Base-by-base conservation (phyloP, 164 flowering plant genomes). In the Dillenia turbinata region DNA sequence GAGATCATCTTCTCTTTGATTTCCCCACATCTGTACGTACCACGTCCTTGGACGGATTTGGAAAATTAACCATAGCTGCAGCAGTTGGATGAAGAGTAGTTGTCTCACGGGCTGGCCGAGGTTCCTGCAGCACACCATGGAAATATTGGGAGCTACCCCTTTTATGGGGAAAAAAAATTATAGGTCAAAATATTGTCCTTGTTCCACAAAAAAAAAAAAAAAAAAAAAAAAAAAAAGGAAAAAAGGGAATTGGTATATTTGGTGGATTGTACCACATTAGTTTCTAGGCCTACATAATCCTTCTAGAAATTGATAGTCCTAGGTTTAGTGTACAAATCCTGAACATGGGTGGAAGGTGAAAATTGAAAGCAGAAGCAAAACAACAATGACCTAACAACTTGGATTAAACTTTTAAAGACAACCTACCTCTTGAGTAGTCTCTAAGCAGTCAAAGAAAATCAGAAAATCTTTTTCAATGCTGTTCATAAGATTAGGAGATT, bases 41-140 rank as follows among this genome's bases (percentile, higher is more conserved):
- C 12, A 50, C 54, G 48, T 69, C 61, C 71, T 64, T 76, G 49
- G 66, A 12, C 17, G 73, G 76, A 15, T 59, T n/a, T 26, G 62
- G 64, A 57, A 49, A 71, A 43, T 52, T 43, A 24, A 66, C 58
- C 7, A 33, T 63, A 44, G 61, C 63, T 6, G 60, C 56, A 26
- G 44, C 33, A 8, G 63, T 66, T 12, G 61, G 54, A 22, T 64
- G 56, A 15, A 59, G 68, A 57, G 80, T 60, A 68, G 68, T 72
- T 61, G 64, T 70, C 16, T 78, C 83, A 26, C 71, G 72, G 10
- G 69, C 61, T 22, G 81, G 14, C 13, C 85, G 76, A 24, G 54
- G 77, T 52, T 82, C 93, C 93, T 87, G 78, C 55, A 67, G 17
- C 60, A 50, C 59, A 57, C 12, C 16, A 5, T 7, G 13, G 5